Evolutionary conservation across 2,329 filamentous ascomycete genomes (phyloP), one percentile per base, ranked within the genome.

Genomic region (Aspergillus sp.): DNA sequence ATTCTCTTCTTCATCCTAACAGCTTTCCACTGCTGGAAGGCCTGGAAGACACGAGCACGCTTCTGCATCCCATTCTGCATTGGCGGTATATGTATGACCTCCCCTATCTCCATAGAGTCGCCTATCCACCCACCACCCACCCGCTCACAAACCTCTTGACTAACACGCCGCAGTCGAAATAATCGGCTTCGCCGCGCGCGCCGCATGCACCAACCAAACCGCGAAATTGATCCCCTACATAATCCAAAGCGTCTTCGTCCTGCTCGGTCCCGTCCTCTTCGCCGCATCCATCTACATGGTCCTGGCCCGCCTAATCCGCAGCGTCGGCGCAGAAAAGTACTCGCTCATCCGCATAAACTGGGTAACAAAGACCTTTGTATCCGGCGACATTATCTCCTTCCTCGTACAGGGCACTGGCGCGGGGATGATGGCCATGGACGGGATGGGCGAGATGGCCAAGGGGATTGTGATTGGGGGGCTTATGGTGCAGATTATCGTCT

Each of bases 261-360:
- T 84, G 4, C 74, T 84, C 25, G 81, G 79, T 1, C 82, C 82
- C 1, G 79, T 79, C 3, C 78, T 84, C 54, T 80, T 82, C 63
- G 82, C 82, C 19, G 82, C 82, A 15, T 77, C 79, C 0, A 80
- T 83, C 63, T 84, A 84, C 66, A 84, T 83, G 72, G 73, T 77
- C 17, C 77, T 84, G 43, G 79, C 77, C 34, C 78, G 82, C 8
- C 74, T 84, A 43, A 78, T 83, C 15, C 72, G 75, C 23, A 67
- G 77, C 45, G 71, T 79, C 6, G 69, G 79, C 7, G 78, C 71
- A 34, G 81, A 82, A 59, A 71, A 76, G 8, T 72, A 74, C 8
- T 74, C 81, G 4, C 73, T 82, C 68, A 79, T 83, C 60, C 75
- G 76, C 2, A 72, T 77, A 2, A 72, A 70, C 2, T 80, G 79